These are phyloP conservation scores for Colletotrichum somersetense DNA, from an alignment of 2,329 filamentous ascomycete species.

Conservation along the genomic window DNA sequence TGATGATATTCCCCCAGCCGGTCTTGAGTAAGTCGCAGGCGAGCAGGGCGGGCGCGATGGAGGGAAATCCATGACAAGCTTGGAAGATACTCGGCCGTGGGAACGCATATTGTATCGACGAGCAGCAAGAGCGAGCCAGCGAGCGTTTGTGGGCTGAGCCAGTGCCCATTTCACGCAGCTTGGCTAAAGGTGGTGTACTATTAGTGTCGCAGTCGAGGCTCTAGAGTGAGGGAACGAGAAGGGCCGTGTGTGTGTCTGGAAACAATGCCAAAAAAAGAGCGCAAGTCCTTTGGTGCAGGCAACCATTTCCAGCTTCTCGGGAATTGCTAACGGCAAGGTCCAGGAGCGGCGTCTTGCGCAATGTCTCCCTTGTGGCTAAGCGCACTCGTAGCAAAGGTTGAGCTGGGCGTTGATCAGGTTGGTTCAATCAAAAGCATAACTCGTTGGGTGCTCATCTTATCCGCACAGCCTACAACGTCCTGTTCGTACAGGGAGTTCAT, in stretches of 20 bases:
- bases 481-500: constrained; percentile 3
- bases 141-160: constrained; percentile 14
- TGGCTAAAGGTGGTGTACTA: constrained; percentile 12
- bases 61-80: constrained; percentile 25
- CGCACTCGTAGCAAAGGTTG: constrained; percentile 5
- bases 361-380: constrained; percentile 14
- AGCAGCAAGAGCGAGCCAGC: constrained; percentile 5
- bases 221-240: constrained; percentile 28
- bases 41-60: constrained; percentile 20
- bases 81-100: background rate
- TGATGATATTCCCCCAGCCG: background rate
- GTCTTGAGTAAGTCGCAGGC: constrained; percentile 13
- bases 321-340: constrained; percentile 35
- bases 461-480: background rate
- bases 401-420: constrained; percentile 1
- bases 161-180: constrained; percentile 9
- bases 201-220: constrained; percentile 9
- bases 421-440: constrained; percentile 1
- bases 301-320: constrained; percentile 42
- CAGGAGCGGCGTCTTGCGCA: constrained; percentile 23
- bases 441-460: background rate
- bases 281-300: constrained; percentile 37
- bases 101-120: constrained; percentile 14
- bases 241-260: constrained; percentile 24
- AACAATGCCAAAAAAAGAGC: constrained; percentile 32